Base-by-base conservation (phyloP, 768 basidiomycete genomes). In the Harrya chromipes region DNA sequence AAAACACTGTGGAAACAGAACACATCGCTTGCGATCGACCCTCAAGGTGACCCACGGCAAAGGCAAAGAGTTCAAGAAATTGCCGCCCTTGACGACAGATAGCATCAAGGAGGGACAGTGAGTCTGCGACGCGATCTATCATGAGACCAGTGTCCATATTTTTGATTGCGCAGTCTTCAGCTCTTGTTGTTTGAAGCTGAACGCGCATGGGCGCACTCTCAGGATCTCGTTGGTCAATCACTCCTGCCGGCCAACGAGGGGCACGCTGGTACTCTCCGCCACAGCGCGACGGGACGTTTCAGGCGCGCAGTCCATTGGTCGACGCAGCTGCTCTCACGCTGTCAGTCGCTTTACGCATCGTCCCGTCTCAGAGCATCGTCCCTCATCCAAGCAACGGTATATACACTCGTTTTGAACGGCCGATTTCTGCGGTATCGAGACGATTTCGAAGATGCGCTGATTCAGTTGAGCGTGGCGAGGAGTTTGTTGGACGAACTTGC, bases 1-100 rank as follows among this genome's bases (percentile, higher is more conserved):
- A 58, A 92, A 92, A 58, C 94, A 98, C 61, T 95, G 93, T 65
- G 83, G 87, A 6, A 92, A 93, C 65, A 83, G 90, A 61, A 87
- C 94, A 0, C 92, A 94, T 69, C 84, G 90, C 42, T 74, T 97
- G 35, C 83, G 94, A 54, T 90, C 89, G 24, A 77, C 83, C 1
- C 78, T 94, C 42, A 92, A 89, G 63, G 80, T 84, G 74, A 90
- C 88, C 16, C 90, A 94, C 58, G 91, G 92, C 26, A 90, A 88
- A 63, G 90, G 90, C 20, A 85, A 84, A 57, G 90, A 92, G 40
- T 97, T 91, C 77, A 95, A 92, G 73, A 90, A 88, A 59, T 64
- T 85, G 20, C 81, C 90, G 8, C 69, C 81, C 5, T 61, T 94
- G 43, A 80, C 77, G 17, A 66, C 78, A 6, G 87, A 88, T n/a